Percentiles rank a stretch among this genome's conserved stretches.
These are phyloP conservation scores for Kurtzmaniella fragi DNA, from an alignment of 805 yeast genomes.

Conservation along the genomic window DNA sequence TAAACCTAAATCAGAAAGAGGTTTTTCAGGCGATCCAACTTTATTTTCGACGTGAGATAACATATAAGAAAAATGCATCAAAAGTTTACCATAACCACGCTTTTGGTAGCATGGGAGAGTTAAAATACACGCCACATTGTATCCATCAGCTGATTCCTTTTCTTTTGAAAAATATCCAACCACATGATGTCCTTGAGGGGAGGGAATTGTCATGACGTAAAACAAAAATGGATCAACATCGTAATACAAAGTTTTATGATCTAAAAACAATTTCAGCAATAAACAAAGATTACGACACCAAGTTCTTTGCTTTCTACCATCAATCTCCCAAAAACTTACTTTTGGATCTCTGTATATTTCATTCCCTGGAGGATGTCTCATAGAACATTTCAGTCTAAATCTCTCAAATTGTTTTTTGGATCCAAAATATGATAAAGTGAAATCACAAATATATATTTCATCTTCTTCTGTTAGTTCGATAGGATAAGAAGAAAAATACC, in stretches of 20 bases:
- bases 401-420: slow-evolving; percentile 89
- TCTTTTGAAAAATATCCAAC: slow-evolving; percentile 97
- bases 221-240: slow-evolving; percentile 97
- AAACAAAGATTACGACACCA: slow-evolving; percentile 97
- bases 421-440: slow-evolving; percentile 82
- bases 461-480: slow-evolving; percentile 91
- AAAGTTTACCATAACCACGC: slow-evolving; percentile 85
- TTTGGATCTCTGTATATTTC: slow-evolving; percentile 91
- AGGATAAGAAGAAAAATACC: slow-evolving; percentile 99
- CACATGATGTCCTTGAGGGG: slow-evolving; percentile 88
- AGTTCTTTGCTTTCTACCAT: slow-evolving; percentile 91
- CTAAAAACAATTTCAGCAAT: slow-evolving; percentile 83
- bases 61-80: slow-evolving; percentile 92
- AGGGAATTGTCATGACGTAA: slow-evolving; percentile 90
- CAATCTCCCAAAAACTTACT: slow-evolving; percentile 94
- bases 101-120: slow-evolving; percentile 96
- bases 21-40: slow-evolving; percentile 96
- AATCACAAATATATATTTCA: slow-evolving; percentile 85
- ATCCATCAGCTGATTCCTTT: slow-evolving; percentile 91
- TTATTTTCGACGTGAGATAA: slow-evolving; percentile 83
- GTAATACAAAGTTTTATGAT: slow-evolving; percentile 93
- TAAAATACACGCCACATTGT: slow-evolving; percentile 94
- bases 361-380: slow-evolving; percentile 97
- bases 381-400: slow-evolving; percentile 78
- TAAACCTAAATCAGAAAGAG: slow-evolving; percentile 89